Base-by-base conservation (phyloP, 202 grass and related monocot genomes). In the Musa balbisiana region DNA sequence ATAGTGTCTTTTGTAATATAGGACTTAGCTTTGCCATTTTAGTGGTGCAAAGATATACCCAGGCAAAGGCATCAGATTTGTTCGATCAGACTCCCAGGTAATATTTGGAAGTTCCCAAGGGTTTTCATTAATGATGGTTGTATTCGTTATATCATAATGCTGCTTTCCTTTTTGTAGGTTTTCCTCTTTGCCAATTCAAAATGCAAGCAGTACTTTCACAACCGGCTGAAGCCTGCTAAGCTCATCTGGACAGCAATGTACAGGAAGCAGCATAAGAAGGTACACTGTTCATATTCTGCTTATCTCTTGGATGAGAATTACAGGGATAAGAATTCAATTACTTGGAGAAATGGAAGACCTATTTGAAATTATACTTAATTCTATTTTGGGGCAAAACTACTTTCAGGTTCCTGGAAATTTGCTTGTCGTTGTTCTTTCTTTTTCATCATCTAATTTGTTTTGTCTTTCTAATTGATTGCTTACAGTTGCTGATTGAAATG, bases 211-310 rank as follows among this genome's bases (percentile, higher is more conserved):
- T 87, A 91, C 69, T 87, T 87, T 71, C 83, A 87, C 80, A 91
- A 91, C 83, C 74, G 81, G 11, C 83, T 91, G 74, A 91, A 85
- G 85, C 85, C 85, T 59, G 85, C 89, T 9, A 91, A 91, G 65
- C 89, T 87, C 83, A 81, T 77, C 77, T 91, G 83, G 89, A 91
- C 85, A 83, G 83, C 85, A 26, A 79, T 91, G 80, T 91, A 91
- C 82, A 66, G 82, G 74, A 87, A 91, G 70, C 85, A 87, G 53
- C 89, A 87, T 74, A 91, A 87, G 85, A 91, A 91, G 85, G 89
- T 87, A 58, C 16, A 33, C 3, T 33, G 29, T 33, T 33, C 29
- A 3, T 33, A 33, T 33, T 3, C 29, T 11, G 10, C 8, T 71
- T 64, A 77, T 80, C 9, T 50, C 27, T 49, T 69, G 16, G 27